Evolutionary conservation across 768 basidiomycete species (phyloP).

Genomic region (Neoboletus subvelutipes): DNA sequence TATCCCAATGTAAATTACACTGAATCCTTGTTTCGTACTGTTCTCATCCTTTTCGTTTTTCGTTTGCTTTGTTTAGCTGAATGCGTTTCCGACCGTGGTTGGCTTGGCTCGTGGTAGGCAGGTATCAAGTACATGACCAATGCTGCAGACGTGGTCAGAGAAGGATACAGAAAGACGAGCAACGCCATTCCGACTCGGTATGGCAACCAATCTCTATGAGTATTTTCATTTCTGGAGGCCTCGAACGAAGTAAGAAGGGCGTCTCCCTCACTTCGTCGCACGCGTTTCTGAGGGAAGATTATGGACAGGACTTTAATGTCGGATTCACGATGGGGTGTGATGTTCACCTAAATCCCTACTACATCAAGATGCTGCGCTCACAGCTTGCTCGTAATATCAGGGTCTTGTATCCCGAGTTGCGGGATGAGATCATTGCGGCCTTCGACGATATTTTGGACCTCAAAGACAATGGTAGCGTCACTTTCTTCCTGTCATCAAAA

Average conservation of each 20-base stretch:
- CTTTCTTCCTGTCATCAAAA: not conserved
- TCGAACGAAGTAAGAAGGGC: slow-evolving; percentile 31
- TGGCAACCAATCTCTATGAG: not conserved
- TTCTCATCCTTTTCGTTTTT: not conserved
- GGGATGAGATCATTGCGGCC: slow-evolving; percentile 42
- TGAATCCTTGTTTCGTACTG: not conserved
- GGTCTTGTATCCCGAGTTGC: slow-evolving; percentile 38
- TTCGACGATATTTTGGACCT: slow-evolving; percentile 38
- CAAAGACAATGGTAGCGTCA: slow-evolving; percentile 13
- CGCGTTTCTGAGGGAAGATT: not conserved
- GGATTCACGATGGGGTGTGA: slow-evolving; percentile 37
- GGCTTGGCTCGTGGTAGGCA: slow-evolving; percentile 29
- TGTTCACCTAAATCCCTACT: slow-evolving; percentile 29
- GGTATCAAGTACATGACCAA: slow-evolving; percentile 18
- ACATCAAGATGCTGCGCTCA: slow-evolving; percentile 24
- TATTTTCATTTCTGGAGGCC: slow-evolving; percentile 36
- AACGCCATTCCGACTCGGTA: not conserved
- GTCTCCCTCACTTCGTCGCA: too few relatives aligned
- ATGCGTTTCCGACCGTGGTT: slow-evolving; percentile 26
- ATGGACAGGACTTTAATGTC: slow-evolving; percentile 33
- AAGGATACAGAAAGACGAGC: slow-evolving; percentile 33
- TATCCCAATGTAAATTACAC: not conserved
- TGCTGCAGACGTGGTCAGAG: slow-evolving; percentile 23
- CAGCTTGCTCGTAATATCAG: slow-evolving; percentile 40
- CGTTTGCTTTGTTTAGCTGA: slow-evolving; percentile 21